phyloP scores from a whole-genome alignment of 2,329 filamentous ascomycete species.

The Scleromitrula shiraiana region DNA sequence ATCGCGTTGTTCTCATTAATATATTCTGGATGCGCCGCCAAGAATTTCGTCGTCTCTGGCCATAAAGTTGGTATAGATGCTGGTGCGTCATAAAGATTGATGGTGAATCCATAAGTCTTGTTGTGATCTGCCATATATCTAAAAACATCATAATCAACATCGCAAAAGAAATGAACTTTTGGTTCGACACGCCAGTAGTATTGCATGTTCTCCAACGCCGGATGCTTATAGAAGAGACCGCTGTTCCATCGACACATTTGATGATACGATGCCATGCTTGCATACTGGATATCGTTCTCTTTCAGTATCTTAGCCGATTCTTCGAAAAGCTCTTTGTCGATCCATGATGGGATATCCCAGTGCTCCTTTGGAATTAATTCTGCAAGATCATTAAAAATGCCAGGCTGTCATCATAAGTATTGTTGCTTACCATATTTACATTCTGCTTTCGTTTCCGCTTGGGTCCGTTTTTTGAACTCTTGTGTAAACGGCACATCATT shows the following conservation, averaged over 20 bases:
- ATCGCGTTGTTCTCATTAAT: slow-evolving; percentile 78
- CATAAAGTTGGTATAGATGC: slow-evolving; percentile 80
- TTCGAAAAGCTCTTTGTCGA: slow-evolving; percentile 75
- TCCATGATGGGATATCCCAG: slow-evolving; percentile 89
- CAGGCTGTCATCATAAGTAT: slow-evolving; percentile 7
- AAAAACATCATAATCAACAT: slow-evolving; percentile 97
- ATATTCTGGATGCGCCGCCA: slow-evolving; percentile 75
- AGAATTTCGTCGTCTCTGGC: slow-evolving; percentile 91
- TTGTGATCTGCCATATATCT: slow-evolving; percentile 97
- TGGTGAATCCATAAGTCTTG: slow-evolving; percentile 98
- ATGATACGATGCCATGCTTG: slow-evolving; percentile 82
- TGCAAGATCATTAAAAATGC: slow-evolving; percentile 31
- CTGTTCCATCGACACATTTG: slow-evolving; percentile 99
- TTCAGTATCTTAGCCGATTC: slow-evolving; percentile 78
- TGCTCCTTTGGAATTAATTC: slow-evolving; percentile 90
- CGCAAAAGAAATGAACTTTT: slow-evolving; percentile 98
- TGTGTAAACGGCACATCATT: slow-evolving; percentile 91
- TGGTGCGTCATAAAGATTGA: slow-evolving; percentile 91
- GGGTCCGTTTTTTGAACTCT: slow-evolving; percentile 81
- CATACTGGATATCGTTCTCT: slow-evolving; percentile 85
- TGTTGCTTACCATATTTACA: slow-evolving; percentile 63
- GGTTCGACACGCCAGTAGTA: slow-evolving; percentile 99
- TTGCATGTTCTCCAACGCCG: slow-evolving; percentile 69
- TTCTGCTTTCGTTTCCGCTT: slow-evolving; percentile 78
- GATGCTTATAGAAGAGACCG: slow-evolving; percentile 95